A percentile compares a stretch with the other conserved stretches of the same genome.
phyloP scores from a whole-genome alignment of 2,329 filamentous ascomycete species.

The Exophiala sp. region DNA sequence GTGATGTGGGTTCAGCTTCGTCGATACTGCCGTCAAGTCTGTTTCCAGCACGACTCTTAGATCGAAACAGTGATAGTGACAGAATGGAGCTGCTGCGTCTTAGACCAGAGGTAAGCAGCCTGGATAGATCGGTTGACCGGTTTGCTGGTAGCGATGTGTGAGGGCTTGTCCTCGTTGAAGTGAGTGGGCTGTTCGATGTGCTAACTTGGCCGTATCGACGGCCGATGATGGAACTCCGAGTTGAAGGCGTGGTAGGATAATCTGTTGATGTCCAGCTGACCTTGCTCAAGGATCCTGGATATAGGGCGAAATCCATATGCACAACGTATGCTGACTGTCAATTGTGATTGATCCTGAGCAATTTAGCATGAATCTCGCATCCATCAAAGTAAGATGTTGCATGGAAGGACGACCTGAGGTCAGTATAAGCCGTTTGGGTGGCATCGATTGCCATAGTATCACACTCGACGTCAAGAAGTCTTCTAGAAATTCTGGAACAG shows the following conservation, averaged over 20 bases:
- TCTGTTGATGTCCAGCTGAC: constrained; percentile 6
- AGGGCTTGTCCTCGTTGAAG: neutral
- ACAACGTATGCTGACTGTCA: no score
- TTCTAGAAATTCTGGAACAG: constrained; percentile 2
- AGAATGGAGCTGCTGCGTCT: constrained; percentile 1
- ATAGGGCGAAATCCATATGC: neutral
- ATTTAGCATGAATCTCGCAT: no score
- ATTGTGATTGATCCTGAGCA: no score
- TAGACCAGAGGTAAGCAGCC: neutral
- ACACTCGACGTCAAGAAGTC: constrained; percentile 47
- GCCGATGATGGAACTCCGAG: neutral
- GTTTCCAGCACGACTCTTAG: neutral
- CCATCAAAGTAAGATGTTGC: no score
- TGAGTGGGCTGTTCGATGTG: constrained; percentile 2
- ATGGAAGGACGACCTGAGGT: neutral
- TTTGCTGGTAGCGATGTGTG: neutral
- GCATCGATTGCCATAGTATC: neutral
- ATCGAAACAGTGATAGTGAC: constrained; percentile 5
- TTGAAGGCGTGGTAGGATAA: neutral
- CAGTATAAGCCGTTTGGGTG: neutral
- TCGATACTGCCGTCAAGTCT: neutral
- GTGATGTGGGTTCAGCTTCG: neutral
- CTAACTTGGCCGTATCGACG: neutral
- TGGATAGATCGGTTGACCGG: neutral
- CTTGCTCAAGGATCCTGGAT: neutral